These are phyloP conservation scores for Castanea sativa DNA, from an alignment of 306 rosid species.

Conservation along the genomic window DNA sequence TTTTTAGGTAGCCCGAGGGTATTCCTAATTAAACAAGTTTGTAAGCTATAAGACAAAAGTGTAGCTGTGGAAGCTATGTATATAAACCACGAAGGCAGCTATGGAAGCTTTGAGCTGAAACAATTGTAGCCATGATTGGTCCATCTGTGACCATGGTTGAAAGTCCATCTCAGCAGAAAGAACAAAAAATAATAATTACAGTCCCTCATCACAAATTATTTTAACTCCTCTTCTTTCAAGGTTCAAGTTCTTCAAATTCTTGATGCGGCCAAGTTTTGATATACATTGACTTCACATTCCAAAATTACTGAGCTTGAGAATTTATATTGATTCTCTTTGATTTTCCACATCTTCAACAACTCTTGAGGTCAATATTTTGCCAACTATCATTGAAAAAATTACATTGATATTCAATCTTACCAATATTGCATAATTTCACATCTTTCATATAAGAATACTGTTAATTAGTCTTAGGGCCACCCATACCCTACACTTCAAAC, in stretches of 20 bases:
- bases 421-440: not conserved
- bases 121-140: no score
- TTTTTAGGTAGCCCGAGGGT: no score
- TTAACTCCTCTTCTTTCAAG: not conserved
- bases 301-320: not conserved
- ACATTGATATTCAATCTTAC: not conserved
- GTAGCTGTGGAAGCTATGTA: no score
- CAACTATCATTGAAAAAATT: not conserved
- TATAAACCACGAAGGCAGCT: no score
- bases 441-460: not conserved
- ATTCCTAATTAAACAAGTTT: no score
- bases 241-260: not conserved
- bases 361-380: not conserved
- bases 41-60: no score
- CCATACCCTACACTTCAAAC: constrained; percentile 18
- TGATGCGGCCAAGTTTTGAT: not conserved
- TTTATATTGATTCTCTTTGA: not conserved
- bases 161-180: not conserved
- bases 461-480: constrained; percentile 2
- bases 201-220: not conserved
- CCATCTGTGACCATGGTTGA: not conserved
- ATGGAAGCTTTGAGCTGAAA: no score
- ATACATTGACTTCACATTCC: not conserved
- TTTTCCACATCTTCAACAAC: not conserved
- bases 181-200: no score